A percentile compares a stretch with the other conserved stretches of the same genome.
Conservation (phyloP, 2,329 filamentous ascomycete genomes). For the Aureobasidium sp. region DNA sequence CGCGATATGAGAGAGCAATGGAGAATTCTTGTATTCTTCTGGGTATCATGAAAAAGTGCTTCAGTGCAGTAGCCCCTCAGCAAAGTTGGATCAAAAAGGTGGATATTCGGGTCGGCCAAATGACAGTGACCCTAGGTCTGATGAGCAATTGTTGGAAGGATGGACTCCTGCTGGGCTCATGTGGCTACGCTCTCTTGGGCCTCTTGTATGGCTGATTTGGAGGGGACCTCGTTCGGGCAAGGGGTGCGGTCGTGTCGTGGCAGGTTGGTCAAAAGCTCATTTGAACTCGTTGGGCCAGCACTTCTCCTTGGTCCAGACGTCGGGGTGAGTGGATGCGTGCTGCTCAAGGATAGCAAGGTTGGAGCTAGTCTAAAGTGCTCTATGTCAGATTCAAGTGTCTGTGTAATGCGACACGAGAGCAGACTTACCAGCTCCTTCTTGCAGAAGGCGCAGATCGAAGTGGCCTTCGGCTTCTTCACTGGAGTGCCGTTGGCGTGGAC, state of each 20-base stretch:
- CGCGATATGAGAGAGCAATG: background rate
- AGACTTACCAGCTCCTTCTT: conserved; percentile 24
- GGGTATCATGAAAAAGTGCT: background rate
- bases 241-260: background rate
- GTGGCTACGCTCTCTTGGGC: background rate
- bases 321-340: conserved; percentile 47
- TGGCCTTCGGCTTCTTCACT: conserved; percentile 49
- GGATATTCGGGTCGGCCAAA: background rate
- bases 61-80: background rate
- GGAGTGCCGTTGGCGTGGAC: conserved; percentile 51
- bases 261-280: background rate
- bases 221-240: background rate
- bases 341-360: conserved; percentile 47
- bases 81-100: background rate
- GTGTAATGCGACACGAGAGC: too few relatives aligned
- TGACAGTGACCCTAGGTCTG: background rate
- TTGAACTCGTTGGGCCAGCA: conserved; percentile 49
- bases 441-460: conserved; percentile 33
- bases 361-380: conserved; percentile 35
- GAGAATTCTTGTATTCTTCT: background rate
- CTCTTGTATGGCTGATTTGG: background rate
- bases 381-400: background rate
- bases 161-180: background rate
- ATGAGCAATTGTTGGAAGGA: background rate
- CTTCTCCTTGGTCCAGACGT: conserved; percentile 52